Conservation (phyloP, 163 green algal genomes). For the Chlamydomonas reinhardtii region DNA sequence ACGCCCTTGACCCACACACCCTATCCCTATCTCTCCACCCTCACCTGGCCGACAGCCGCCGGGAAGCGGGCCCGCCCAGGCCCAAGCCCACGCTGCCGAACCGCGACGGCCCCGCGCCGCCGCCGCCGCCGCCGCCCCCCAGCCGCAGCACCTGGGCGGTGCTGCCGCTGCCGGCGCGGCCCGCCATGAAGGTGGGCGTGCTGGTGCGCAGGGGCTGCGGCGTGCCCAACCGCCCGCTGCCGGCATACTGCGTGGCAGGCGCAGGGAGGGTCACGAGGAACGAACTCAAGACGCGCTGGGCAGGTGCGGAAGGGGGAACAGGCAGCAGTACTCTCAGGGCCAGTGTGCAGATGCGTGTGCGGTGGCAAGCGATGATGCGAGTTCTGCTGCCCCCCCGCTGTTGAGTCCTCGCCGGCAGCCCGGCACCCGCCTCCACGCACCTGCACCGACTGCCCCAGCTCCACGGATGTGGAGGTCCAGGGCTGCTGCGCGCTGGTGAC, state of each 20-base stretch:
- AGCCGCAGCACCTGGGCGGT: constrained; percentile 3
- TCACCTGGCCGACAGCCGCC: neutral
- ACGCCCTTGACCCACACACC: too few species aligned
- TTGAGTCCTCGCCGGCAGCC: too few species aligned
- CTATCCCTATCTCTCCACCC: neutral
- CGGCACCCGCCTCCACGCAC: too few species aligned
- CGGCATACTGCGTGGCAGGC: neutral
- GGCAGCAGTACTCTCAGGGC: too few species aligned
- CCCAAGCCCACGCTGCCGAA: neutral
- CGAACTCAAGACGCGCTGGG: too few species aligned
- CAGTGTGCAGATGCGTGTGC: too few species aligned
- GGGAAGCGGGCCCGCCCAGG: neutral
- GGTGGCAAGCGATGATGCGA: too few species aligned
- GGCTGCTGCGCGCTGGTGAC: neutral
- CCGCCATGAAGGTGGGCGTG: neutral
- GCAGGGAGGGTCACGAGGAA: too few species aligned
- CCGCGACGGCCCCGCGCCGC: constrained; percentile 5
- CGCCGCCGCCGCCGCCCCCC: neutral
- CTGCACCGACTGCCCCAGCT: neutral
- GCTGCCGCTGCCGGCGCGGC: neutral
- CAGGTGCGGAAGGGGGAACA: too few species aligned
- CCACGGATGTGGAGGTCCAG: neutral
- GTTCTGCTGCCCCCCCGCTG: too few species aligned
- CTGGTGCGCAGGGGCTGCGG: neutral
- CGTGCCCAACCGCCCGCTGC: too few species aligned